A percentile compares a stretch with the other conserved stretches of the same genome.
Evolutionary conservation across 257 asterid species (phyloP).

Genomic region (Ophiorrhiza pumila): DNA sequence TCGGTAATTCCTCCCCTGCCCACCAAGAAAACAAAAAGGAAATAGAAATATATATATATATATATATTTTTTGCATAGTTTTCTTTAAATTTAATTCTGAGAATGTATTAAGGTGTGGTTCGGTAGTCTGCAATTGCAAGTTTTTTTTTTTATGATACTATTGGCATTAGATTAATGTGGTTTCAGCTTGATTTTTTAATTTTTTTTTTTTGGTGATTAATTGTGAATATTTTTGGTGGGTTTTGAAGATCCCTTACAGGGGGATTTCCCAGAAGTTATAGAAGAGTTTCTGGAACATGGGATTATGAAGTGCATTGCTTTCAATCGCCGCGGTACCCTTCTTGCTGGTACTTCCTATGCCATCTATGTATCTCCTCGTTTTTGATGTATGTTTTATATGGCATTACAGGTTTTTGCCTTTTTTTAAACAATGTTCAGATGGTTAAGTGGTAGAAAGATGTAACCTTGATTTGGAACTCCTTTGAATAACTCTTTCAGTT

Average conservation of each 20-base stretch:
- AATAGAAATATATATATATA: neutral
- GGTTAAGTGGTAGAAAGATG: neutral
- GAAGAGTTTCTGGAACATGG: conserved; percentile 92
- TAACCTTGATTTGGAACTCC: neutral
- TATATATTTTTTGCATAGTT: neutral
- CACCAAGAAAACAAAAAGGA: neutral
- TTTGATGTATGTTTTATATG: neutral
- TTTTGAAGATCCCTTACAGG: conserved; percentile 78
- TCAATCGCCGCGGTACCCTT: conserved; percentile 93
- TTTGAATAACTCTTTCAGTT: neutral
- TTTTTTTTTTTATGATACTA: neutral
- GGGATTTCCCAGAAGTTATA: conserved; percentile 88
- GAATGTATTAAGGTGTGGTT: neutral
- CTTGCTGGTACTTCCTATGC: conserved; percentile 61
- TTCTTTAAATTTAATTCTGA: neutral
- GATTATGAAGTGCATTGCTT: conserved; percentile 69
- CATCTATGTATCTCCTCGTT: neutral
- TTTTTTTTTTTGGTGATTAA: neutral
- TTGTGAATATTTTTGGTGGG: neutral
- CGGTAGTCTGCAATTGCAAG: neutral
- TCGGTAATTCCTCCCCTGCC: conserved; percentile 33
- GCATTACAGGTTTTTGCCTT: neutral
- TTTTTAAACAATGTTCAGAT: neutral
- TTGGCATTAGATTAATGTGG: neutral
- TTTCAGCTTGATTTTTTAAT: neutral